Base-by-base conservation (phyloP, 1,284 basidiomycete species). In the Moesziomyces globuligerus region DNA sequence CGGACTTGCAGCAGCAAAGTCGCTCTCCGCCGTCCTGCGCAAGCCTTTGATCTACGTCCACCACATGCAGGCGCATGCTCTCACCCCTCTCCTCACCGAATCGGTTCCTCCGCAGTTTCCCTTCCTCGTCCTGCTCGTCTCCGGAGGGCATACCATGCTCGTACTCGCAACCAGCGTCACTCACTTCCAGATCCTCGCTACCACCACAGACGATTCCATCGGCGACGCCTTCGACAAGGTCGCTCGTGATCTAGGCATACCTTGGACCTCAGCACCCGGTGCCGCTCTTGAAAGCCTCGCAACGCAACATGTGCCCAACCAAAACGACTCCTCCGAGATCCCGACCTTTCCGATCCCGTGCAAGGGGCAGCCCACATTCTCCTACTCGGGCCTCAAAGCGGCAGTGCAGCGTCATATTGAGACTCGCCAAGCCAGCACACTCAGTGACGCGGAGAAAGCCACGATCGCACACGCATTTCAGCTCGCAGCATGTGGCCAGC, bases 181-280 rank as follows among this genome's bases (percentile, higher is more conserved):
- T 0, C 32, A 58, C 7, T 81, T 78, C 52, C 38, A 52, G 17
- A 64, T 82, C 4, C 56, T 82, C 15, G 79, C 76, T 1, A 74
- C 53, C 18, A 78, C 78, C 2, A 62, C 38, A 11, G 80, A 82
- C 47, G 78, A 79, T 39, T 74, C 79, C 11, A 76, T 82, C 15
- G 80, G 80, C 0, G 74, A 80, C 42, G 75, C 78, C 1, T 80
- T 80, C 32, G 80, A 82, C 42, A 81, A 81, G 49, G 76, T 74
- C 1, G 78, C 80, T 0, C 38, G 76, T 0, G 62, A 65, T 34
- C 48, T 82, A 13, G 69, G 58, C 6, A 72, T 81, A 4, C 60
- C 67, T 0, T 81, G 80, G 80, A 69, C 74, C 4, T 61, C 64
- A 11, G 70, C 74, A 4, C 71, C 80, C 0, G 80, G 80, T 13